These are phyloP conservation scores for Carnegiea gigantea DNA, from an alignment of 179 eudicot genomes.

Conservation along the genomic window DNA sequence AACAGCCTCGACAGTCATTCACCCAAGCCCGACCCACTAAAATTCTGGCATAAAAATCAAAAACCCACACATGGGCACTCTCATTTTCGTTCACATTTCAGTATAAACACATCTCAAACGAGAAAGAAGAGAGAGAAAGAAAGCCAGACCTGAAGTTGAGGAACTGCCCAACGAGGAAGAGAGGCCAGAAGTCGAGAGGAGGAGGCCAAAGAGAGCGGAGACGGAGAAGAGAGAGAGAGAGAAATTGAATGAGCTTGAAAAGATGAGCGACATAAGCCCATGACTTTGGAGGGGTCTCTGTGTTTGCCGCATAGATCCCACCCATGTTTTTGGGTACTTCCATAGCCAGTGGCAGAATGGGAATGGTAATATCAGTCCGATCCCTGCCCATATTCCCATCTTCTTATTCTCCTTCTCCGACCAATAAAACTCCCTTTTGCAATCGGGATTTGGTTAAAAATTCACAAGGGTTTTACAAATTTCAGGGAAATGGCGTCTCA, in stretches of 20 bases:
- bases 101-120: neutral
- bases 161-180: constrained; percentile 85
- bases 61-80: constrained; percentile 16
- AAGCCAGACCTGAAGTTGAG: constrained; percentile 80
- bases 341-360: constrained; percentile 82
- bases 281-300: constrained; percentile 66
- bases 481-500: neutral
- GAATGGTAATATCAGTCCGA: constrained; percentile 76
- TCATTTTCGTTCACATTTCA: neutral
- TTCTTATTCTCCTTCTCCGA: neutral
- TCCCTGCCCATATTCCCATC: constrained; percentile 62
- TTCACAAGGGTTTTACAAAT: neutral
- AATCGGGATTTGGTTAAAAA: neutral
- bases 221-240: constrained; percentile 67
- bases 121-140: neutral
- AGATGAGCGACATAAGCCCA: constrained; percentile 80
- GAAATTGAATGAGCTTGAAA: constrained; percentile 68
- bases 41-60: neutral
- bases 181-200: constrained; percentile 90
- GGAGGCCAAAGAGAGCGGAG: constrained; percentile 85
- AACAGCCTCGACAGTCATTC: neutral
- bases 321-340: constrained; percentile 82
- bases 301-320: constrained; percentile 58
- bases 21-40: neutral
- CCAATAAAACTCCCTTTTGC: neutral